Conservation (phyloP, 768 basidiomycete genomes). For the Filobasidium floriforme region DNA sequence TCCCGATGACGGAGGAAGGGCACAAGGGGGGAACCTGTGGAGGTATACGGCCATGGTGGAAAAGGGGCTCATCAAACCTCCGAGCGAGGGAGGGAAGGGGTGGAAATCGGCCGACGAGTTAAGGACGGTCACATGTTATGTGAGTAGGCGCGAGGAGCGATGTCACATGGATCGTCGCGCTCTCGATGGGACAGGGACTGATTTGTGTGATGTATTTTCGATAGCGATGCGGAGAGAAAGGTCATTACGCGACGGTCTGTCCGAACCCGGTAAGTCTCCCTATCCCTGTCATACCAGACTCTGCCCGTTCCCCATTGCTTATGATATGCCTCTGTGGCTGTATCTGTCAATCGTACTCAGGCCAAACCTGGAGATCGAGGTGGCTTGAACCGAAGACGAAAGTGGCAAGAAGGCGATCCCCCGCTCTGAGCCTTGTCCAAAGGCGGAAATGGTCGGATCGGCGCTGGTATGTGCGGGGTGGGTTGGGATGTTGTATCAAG, state of each 20-base stretch:
- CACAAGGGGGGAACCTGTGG: conserved; percentile 53
- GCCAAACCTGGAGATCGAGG: conserved; percentile 88
- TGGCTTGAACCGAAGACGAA: conserved; percentile 49
- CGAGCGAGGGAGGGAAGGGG: conserved; percentile 24
- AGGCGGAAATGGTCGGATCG: too few relatives aligned
- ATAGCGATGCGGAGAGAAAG: conserved; percentile 45
- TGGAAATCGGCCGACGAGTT: conserved; percentile 39
- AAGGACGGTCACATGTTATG: conserved; percentile 42
- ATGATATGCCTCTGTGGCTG: neutral
- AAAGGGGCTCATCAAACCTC: conserved; percentile 11
- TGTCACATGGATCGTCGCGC: neutral
- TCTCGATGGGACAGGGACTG: conserved; percentile 12
- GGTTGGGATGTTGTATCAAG: too few relatives aligned
- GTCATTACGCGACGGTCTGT: conserved; percentile 93
- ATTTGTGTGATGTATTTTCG: conserved; percentile 18
- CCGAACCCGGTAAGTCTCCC: conserved; percentile 51
- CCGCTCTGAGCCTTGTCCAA: neutral
- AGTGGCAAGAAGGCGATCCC: conserved; percentile 19
- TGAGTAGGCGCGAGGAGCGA: conserved; percentile 25
- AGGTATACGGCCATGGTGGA: conserved; percentile 28
- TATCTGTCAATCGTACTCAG: conserved; percentile 36
- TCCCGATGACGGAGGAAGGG: conserved; percentile 15
- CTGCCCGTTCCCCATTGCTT: neutral
- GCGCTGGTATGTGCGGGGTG: too few relatives aligned
- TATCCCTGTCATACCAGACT: neutral